Base-by-base conservation (phyloP, 306 rosid genomes). In the Cyamopsis tetragonoloba region DNA sequence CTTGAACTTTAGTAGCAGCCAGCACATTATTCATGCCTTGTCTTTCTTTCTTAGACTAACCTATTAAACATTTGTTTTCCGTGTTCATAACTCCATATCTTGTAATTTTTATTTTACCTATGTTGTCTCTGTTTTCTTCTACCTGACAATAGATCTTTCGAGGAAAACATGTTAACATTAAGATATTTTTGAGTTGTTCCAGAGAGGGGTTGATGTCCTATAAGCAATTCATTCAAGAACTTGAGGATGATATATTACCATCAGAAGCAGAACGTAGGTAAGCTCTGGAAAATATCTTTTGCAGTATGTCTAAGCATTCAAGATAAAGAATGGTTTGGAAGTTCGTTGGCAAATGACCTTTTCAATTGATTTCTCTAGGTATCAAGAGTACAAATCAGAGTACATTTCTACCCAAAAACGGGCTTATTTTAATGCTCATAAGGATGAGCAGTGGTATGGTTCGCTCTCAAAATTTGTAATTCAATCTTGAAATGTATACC, bases 201-300 rank as follows among this genome's bases (percentile, higher is more conserved):
- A 95, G 99, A 71, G 99, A 90, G 80, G 99, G 99, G 20, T 80
- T 95, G 79, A 90, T 95, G 99, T 86, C 97, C 10, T 95, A 95
- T 71, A 95, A 95, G 71, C 97, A 90, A 73, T 95, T 95, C 87
- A 95, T 95, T 74, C 99, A 90, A 83, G 99, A 95, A 81, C 96
- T 95, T 69, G 99, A 95, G 84, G 99, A 95, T 82, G 99, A 95
- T 80, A 70, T 95, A 70, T 79, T 95, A 48, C 99, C 99, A 8
- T 71, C 89, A 65, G 99, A 95, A 83, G 99, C 99, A 22, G 99
- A 95, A 75, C 95, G 92, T 73, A 90, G 99, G 99, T 88, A 84
- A 62, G 62, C 43, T 44, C 34, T 54, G 54, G 70, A 70, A 66
- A 69, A 49, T 17, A 53, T 58, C 41, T 58, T 19, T 65, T 69